Conservation (phyloP, 1,284 basidiomycete genomes). For the Leucoagaricus sp. region DNA sequence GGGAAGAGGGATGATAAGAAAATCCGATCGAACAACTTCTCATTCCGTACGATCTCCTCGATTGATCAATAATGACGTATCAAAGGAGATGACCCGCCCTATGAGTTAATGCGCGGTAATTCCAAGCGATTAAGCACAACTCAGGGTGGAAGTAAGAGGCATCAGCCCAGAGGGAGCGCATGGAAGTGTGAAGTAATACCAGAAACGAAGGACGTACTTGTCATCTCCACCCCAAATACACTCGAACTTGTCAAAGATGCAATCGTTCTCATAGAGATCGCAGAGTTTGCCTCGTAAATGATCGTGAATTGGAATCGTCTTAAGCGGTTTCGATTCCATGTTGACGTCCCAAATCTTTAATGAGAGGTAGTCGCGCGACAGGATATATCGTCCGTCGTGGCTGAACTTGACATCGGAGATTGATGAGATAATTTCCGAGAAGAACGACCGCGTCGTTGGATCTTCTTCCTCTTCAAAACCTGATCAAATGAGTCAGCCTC, state of each 20-base stretch:
- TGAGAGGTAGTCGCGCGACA: constrained; percentile 96
- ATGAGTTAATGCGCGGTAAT: constrained; percentile 1
- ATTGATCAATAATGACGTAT: constrained; percentile 14
- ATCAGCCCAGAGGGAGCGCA: neutral
- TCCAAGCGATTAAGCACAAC: constrained; percentile 15
- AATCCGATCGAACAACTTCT: constrained; percentile 13
- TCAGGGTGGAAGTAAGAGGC: neutral
- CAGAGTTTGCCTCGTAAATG: constrained; percentile 97
- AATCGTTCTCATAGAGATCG: constrained; percentile 99
- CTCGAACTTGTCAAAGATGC: constrained; percentile 99
- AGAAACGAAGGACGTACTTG: constrained; percentile 62
- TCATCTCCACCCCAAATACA: constrained; percentile 96
- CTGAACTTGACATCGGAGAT: constrained; percentile 99
- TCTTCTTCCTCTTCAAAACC: constrained; percentile 99
- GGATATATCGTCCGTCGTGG: constrained; percentile 94
- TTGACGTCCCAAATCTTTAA: constrained; percentile 99
- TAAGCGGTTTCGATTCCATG: constrained; percentile 96
- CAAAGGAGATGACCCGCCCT: neutral
- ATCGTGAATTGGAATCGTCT: constrained; percentile 99
- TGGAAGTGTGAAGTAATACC: neutral
- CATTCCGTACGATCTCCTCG: neutral
- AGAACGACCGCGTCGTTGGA: constrained; percentile 96
- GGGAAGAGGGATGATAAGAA: constrained; percentile 1
- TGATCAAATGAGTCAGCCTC: constrained; percentile 33
- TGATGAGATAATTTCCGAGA: constrained; percentile 99